A percentile compares a stretch with the other conserved stretches of the same genome.
phyloP scores from a whole-genome alignment of 2,329 filamentous ascomycete species.

The Nothomitra cinnamomea region DNA sequence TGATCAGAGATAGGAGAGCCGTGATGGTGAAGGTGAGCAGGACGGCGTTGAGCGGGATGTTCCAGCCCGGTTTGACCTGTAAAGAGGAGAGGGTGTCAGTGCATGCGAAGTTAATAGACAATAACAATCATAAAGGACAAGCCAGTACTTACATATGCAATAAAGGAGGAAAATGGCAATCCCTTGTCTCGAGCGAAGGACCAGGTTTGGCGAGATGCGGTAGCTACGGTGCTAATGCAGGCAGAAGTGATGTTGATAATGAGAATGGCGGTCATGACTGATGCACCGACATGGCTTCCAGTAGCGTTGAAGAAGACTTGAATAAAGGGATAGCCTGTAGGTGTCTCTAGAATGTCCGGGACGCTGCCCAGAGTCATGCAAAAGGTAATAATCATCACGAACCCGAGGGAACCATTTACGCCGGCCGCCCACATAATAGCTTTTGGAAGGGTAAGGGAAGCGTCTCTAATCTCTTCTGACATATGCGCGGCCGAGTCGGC shows the following conservation, averaged over 20 bases:
- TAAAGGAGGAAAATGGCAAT: conserved; percentile 2
- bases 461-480: background rate
- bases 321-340: conserved; percentile 5
- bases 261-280: conserved; percentile 5
- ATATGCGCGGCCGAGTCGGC: background rate
- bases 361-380: conserved; percentile 5
- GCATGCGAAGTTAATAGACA: background rate
- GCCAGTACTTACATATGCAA: background rate
- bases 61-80: conserved; percentile 8
- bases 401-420: conserved; percentile 5
- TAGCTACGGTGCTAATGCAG: background rate
- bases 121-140: background rate
- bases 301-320: conserved; percentile 5
- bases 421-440: conserved; percentile 3
- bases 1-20: conserved; percentile 8
- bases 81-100: too few relatives aligned
- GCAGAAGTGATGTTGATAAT: conserved; percentile 2
- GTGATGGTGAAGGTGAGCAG: background rate
- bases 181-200: conserved; percentile 7
- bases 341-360: background rate
- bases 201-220: conserved; percentile 1
- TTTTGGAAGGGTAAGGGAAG: background rate
- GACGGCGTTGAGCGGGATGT: conserved; percentile 5
- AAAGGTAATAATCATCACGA: conserved; percentile 1
- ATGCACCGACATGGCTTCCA: background rate